Conservation (phyloP, 1,284 basidiomycete species). For the Exsudoporus floridanus region DNA sequence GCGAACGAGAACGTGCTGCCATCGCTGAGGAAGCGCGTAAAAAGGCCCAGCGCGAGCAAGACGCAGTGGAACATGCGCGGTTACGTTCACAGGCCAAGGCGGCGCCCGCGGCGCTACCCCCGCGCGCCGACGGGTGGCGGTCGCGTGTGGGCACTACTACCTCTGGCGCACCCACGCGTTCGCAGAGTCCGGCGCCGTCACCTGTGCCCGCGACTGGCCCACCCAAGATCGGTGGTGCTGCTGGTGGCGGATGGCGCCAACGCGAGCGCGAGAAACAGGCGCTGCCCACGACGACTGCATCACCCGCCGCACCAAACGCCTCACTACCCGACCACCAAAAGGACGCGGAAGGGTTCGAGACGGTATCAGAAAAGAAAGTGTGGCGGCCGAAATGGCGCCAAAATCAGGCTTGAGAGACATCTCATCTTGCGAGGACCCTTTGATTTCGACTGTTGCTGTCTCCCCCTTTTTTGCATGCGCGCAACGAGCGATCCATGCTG, state of each 20-base stretch:
- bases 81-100: constrained; percentile 33
- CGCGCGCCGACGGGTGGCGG: constrained; percentile 17
- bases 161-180: constrained; percentile 33
- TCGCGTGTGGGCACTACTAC: constrained; percentile 31
- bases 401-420: constrained; percentile 7
- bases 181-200: constrained; percentile 28
- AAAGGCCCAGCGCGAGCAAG: constrained; percentile 77
- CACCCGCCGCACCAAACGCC: constrained; percentile 38
- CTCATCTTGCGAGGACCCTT: background rate
- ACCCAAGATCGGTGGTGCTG: constrained; percentile 40
- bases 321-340: constrained; percentile 39
- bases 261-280: constrained; percentile 40
- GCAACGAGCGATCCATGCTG: background rate
- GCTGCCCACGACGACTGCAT: constrained; percentile 22
- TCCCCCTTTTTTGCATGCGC: background rate
- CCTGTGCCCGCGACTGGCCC: constrained; percentile 33
- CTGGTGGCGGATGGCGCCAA: constrained; percentile 50
- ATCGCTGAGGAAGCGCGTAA: constrained; percentile 56
- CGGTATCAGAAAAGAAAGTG: constrained; percentile 47
- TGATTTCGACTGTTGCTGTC: background rate
- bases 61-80: constrained; percentile 60
- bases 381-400: constrained; percentile 43
- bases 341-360: constrained; percentile 73
- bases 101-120: background rate
- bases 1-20: constrained; percentile 68